Conservation (phyloP, 2,329 filamentous ascomycete genomes). For the Sclerotinia spermophila region DNA sequence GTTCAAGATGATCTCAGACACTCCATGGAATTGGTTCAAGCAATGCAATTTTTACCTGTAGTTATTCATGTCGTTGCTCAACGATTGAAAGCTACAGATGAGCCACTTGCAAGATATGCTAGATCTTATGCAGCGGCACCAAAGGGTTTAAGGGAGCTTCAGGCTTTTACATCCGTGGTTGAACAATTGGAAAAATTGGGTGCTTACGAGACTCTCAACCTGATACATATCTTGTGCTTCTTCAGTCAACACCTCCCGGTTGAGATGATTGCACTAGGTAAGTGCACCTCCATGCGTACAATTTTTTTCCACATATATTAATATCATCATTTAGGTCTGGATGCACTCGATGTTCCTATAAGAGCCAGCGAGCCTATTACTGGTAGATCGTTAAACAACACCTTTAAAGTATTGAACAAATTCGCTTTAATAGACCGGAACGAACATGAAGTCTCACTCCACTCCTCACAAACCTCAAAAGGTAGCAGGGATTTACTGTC, state of each 20-base stretch:
- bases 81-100: slow-evolving; percentile 56
- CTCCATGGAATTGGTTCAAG: slow-evolving; percentile 58
- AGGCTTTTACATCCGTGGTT: slow-evolving; percentile 47
- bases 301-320: neutral
- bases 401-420: slow-evolving; percentile 48
- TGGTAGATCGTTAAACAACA: slow-evolving; percentile 42
- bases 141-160: slow-evolving; percentile 47
- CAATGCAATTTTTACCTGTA: slow-evolving; percentile 62
- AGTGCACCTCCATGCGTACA: slow-evolving; percentile 19
- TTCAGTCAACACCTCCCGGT: slow-evolving; percentile 63
- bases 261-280: slow-evolving; percentile 59
- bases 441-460: slow-evolving; percentile 38
- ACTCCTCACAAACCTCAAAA: slow-evolving; percentile 30
- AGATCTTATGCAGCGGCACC: slow-evolving; percentile 53
- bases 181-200: slow-evolving; percentile 48
- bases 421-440: slow-evolving; percentile 52
- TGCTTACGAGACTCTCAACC: slow-evolving; percentile 54
- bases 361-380: slow-evolving; percentile 41
- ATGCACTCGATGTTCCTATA: slow-evolving; percentile 47
- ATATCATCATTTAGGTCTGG: slow-evolving; percentile 40
- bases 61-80: slow-evolving; percentile 65
- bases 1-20: slow-evolving; percentile 52
- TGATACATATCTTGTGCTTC: slow-evolving; percentile 63
- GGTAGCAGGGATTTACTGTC: slow-evolving; percentile 43
- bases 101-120: slow-evolving; percentile 60